Percentiles rank a stretch among this genome's conserved stretches.
Conservation (phyloP, 345 rosid species). For the Camelina sativa region DNA sequence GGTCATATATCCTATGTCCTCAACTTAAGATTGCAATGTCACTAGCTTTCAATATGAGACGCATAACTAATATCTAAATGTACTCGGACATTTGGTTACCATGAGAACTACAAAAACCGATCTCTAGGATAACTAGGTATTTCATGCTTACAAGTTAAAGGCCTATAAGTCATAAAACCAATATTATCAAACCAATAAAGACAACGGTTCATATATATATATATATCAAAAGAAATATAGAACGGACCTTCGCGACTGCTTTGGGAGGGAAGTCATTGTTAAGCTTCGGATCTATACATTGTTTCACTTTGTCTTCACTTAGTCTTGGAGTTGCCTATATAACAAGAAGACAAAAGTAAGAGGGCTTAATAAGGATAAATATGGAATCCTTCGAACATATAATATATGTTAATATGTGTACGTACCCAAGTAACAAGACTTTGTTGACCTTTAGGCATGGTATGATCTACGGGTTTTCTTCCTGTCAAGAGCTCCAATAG, state of each 20-base stretch:
- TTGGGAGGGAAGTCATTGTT: slow-evolving; percentile 92
- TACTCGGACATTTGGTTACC: neutral
- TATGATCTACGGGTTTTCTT: slow-evolving; percentile 97
- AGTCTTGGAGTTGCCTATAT: slow-evolving; percentile 95
- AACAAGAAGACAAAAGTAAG: neutral
- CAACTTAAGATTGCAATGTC: slow-evolving; percentile 2
- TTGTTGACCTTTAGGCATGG: slow-evolving; percentile 99
- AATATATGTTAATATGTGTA: slow-evolving; percentile 7
- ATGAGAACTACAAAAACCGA: neutral
- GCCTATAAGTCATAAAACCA: neutral
- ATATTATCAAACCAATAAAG: neutral
- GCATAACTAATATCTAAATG: neutral
- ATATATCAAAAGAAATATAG: neutral
- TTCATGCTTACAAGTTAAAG: neutral
- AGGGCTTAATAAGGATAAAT: neutral
- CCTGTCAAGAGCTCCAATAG: slow-evolving; percentile 95
- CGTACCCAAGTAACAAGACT: slow-evolving; percentile 98
- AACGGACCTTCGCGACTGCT: slow-evolving; percentile 91
- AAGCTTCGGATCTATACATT: slow-evolving; percentile 96
- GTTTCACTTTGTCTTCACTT: slow-evolving; percentile 99
- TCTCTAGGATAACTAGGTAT: neutral
- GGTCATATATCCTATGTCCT: slow-evolving; percentile 1
- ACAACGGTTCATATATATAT: neutral
- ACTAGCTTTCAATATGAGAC: slow-evolving; percentile 9
- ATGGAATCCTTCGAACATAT: neutral